phyloP scores from a whole-genome alignment of 2,329 filamentous ascomycete genomes.

The Fusarium nematophilum region DNA sequence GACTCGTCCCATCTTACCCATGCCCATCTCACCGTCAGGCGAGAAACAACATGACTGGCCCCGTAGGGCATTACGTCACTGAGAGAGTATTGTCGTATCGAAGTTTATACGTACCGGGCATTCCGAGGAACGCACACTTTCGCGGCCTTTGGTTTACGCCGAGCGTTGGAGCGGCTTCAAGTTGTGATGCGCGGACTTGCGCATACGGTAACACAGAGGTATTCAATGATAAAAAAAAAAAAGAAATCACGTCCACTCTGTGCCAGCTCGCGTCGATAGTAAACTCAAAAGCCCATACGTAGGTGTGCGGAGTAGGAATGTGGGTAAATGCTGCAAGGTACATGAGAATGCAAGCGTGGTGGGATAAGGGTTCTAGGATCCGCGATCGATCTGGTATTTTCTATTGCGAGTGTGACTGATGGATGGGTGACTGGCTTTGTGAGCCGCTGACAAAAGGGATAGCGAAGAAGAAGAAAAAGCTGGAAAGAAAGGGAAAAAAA shows the following conservation, averaged over 20 bases:
- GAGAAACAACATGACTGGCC: slow-evolving; percentile 13
- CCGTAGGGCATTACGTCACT: slow-evolving; percentile 35
- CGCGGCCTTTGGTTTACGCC: slow-evolving; percentile 3
- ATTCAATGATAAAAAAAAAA: no score
- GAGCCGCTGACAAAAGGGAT: slow-evolving; percentile 10
- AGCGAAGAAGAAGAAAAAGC: slow-evolving; percentile 12
- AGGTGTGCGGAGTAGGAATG: slow-evolving; percentile 28
- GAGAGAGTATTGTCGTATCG: slow-evolving; percentile 20
- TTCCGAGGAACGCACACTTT: slow-evolving; percentile 16
- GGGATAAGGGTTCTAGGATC: slow-evolving; percentile 23
- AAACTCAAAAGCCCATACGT: slow-evolving; percentile 19
- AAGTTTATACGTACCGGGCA: slow-evolving; percentile 26
- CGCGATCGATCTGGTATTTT: slow-evolving; percentile 33
- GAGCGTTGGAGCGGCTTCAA: background rate
- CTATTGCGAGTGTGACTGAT: background rate
- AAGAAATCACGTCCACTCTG: slow-evolving; percentile 17
- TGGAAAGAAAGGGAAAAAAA: no score
- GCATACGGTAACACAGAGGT: background rate
- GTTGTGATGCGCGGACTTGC: background rate
- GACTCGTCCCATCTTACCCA: slow-evolving; percentile 34
- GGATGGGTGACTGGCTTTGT: slow-evolving; percentile 7
- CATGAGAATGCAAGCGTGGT: slow-evolving; percentile 18
- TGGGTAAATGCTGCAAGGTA: slow-evolving; percentile 38
- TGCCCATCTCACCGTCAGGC: slow-evolving; percentile 24
- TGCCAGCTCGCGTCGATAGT: slow-evolving; percentile 11